phyloP scores from a whole-genome alignment of 1,284 basidiomycete species.

The Leucoagaricus sp. region DNA sequence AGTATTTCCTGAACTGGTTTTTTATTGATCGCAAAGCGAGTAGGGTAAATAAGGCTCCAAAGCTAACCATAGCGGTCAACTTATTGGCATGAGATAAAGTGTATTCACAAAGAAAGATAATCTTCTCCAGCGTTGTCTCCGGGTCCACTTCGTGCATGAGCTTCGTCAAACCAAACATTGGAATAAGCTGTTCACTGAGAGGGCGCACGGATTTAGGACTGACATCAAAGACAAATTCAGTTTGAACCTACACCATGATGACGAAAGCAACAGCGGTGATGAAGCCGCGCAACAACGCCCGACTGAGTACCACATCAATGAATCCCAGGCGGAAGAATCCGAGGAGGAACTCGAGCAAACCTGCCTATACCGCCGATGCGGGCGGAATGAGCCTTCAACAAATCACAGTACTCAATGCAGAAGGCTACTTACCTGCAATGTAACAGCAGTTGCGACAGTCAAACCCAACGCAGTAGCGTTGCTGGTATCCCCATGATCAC shows the following conservation, averaged over 20 bases:
- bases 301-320: constrained; percentile 91
- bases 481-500: constrained; percentile 52
- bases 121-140: constrained; percentile 73
- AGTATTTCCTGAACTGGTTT: constrained; percentile 50
- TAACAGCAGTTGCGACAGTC: constrained; percentile 74
- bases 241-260: constrained; percentile 61
- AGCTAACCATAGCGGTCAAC: constrained; percentile 74
- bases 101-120: constrained; percentile 75
- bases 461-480: constrained; percentile 61
- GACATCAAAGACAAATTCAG: constrained; percentile 1
- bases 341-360: constrained; percentile 84
- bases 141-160: constrained; percentile 59
- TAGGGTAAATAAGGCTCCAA: constrained; percentile 64
- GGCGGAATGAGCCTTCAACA: background rate
- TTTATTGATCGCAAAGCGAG: constrained; percentile 63
- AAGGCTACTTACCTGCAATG: constrained; percentile 65
- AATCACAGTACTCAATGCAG: background rate
- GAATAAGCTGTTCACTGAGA: constrained; percentile 76
- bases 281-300: constrained; percentile 87
- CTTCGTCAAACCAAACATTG: constrained; percentile 74
- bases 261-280: constrained; percentile 79
- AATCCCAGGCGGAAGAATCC: constrained; percentile 92
- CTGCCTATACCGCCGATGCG: constrained; percentile 51
- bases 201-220: constrained; percentile 13
- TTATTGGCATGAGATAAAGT: constrained; percentile 57